Conservation (phyloP, 371 early-diverging fungal genomes). For the Thermomucor indicae-seudaticae region DNA sequence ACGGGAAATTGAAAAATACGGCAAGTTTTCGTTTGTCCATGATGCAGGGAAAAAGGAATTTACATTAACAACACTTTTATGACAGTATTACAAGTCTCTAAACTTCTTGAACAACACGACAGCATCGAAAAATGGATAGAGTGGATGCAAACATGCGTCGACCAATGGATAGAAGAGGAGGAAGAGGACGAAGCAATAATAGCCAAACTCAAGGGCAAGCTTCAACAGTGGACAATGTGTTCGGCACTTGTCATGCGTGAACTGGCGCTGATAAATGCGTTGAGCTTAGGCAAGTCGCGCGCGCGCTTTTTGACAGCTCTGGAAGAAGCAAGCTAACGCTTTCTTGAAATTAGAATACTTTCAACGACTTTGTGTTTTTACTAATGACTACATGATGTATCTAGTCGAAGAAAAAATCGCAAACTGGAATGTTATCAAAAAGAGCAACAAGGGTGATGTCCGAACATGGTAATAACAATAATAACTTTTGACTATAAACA, state of each 20-base stretch:
- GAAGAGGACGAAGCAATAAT: conserved; percentile 20
- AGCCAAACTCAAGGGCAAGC: conserved; percentile 38
- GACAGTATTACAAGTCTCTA: conserved; percentile 31
- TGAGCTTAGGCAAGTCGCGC: conserved; percentile 28
- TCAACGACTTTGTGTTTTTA: conserved; percentile 36
- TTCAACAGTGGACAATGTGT: conserved; percentile 49
- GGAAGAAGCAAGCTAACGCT: not conserved
- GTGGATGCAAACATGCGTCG: too few relatives aligned
- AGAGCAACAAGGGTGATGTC: not conserved
- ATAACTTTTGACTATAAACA: too few relatives aligned
- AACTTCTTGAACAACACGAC: conserved; percentile 16
- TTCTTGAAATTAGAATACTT: conserved; percentile 25
- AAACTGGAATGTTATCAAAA: conserved; percentile 6
- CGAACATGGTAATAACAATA: too few relatives aligned
- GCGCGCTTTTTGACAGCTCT: not conserved
- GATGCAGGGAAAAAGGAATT: not conserved
- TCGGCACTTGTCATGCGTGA: conserved; percentile 38
- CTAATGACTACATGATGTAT: conserved; percentile 50
- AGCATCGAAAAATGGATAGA: conserved; percentile 4
- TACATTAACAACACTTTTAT: not conserved
- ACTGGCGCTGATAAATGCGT: conserved; percentile 29
- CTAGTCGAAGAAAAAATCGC: conserved; percentile 48
- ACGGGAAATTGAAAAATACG: not conserved
- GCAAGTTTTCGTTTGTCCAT: not conserved
- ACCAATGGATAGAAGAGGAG: not conserved